Base-by-base conservation (phyloP, 306 rosid species). In the Fagus sylvatica region DNA sequence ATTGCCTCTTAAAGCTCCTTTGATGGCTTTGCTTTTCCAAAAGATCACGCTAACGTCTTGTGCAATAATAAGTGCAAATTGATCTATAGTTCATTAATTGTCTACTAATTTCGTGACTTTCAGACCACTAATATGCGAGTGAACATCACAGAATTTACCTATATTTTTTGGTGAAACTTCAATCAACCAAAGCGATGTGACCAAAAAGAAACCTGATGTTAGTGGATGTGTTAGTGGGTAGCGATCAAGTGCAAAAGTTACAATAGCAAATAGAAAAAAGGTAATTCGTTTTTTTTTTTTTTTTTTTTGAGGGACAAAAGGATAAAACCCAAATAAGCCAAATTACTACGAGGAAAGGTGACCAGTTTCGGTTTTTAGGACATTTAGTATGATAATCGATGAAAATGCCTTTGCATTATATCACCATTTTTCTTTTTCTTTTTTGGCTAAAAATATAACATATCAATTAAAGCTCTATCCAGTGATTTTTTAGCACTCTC, bases 1-100 rank as follows among this genome's bases (percentile, higher is more conserved):
- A 56, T 41, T 70, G 67, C 73, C 64, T 22, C 60, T 62, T 78
- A 62, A 10, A 30, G 4, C 74, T 54, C 22, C 2, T 37, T 59
- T 17, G 1, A 57, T 42, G 19, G 68, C 72, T n/a, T 36, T 61
- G 74, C 74, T 74, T 86, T 78, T 79, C 66, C 22, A 16, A 51
- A 68, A 51, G 17, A 34, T 48, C 16, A 37, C 73, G 37, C 28
- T 71, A 48, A 73, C 62, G 69, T 11, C 34, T 40, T 51, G 66
- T 76, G 60, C 76, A 43, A 43, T 13, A 43, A 43, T 9, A 9
- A 43, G 13, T 43, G 49, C 13, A 46, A 10, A 22, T 22, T 22
- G 28, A 22, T 22, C 28, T 22, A 22, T 22, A 22, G 28, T 46
- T 46, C 1, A 46, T 10, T 10, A 10, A 72, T 5, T 5, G 28